Evolutionary conservation across 73 alveolate species (phyloP).

Genomic region (Blepharisma japonicum): DNA sequence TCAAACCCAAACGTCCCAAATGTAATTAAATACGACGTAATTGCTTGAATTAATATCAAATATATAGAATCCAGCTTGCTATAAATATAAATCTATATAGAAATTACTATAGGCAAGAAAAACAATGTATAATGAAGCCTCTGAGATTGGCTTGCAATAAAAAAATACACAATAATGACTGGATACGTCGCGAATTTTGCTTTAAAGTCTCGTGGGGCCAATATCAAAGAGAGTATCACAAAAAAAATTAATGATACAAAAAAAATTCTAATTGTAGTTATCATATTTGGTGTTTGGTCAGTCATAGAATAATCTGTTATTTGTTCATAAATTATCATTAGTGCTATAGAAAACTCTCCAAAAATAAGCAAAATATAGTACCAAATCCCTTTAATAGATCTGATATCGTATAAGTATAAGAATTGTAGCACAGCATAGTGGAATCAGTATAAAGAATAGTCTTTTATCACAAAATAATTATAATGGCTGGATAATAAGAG

Average conservation of each 20-base stretch:
- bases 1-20: conserved; percentile 23
- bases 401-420: too few relatives aligned
- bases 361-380: too few relatives aligned
- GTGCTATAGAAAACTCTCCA: too few relatives aligned
- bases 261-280: background rate
- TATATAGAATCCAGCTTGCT: background rate
- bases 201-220: background rate
- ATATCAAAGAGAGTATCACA: background rate
- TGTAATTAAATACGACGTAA: background rate
- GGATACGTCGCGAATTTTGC: background rate
- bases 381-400: too few relatives aligned
- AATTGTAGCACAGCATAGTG: too few relatives aligned
- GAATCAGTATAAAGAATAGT: too few relatives aligned
- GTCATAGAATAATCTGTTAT: conserved; percentile 23
- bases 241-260: background rate
- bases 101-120: background rate
- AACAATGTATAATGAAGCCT: background rate
- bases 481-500: too few relatives aligned
- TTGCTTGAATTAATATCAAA: background rate
- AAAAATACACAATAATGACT: background rate
- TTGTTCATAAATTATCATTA: background rate
- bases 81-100: background rate
- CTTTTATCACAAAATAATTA: too few relatives aligned
- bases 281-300: conserved; percentile 6
- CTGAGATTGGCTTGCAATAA: conserved; percentile 20